Base-by-base conservation (phyloP, 257 asterid species). In the Solanum clarkiae region DNA sequence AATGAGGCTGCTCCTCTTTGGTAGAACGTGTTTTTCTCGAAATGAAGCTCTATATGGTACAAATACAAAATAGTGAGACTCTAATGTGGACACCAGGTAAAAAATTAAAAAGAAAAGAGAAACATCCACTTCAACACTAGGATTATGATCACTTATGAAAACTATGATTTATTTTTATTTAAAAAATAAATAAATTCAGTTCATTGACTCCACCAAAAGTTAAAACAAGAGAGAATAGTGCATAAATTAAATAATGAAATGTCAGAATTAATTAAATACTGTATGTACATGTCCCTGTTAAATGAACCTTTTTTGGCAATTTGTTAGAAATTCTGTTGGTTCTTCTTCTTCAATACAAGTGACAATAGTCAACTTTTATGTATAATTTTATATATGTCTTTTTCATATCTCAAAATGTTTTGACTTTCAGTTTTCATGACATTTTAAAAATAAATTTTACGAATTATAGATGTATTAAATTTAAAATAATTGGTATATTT, bases 321-420 rank as follows among this genome's bases (percentile, higher is more conserved):
- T 77, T 20, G 45, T 51, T 15, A 15, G 45, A 15, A 77, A 9
- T 49, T 77, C 16, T 77, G 24, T 51, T 77, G 82, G 51, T 77
- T 77, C 6, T 75, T 74, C 11, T 74, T 8, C 82, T 75, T 29
- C 82, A 22, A 6, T 62, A 75, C 45, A 75, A 49, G 60, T 75
- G 62, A 75, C 62, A 75, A 15, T 51, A 51, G 82, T 77, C 82
- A 77, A 77, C 82, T 45, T 49, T 77, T 77, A 10, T 49, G 82
- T 24, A 47, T 47, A 51, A 7, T 44, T 24, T 18, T 42, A 12
- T 51, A 36, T 24, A 10, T 47, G 59, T 66, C 74, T 29, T 15
- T 55, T 26, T 74, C 4, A 47, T 74, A 45, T 74, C 18, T 40
- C 59, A 45, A 22, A 13, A 47, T 47, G 13, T 47, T 74, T n/a